Conservation (phyloP, 495 filamentous ascomycete species). For the Pyrenula massariospora region DNA sequence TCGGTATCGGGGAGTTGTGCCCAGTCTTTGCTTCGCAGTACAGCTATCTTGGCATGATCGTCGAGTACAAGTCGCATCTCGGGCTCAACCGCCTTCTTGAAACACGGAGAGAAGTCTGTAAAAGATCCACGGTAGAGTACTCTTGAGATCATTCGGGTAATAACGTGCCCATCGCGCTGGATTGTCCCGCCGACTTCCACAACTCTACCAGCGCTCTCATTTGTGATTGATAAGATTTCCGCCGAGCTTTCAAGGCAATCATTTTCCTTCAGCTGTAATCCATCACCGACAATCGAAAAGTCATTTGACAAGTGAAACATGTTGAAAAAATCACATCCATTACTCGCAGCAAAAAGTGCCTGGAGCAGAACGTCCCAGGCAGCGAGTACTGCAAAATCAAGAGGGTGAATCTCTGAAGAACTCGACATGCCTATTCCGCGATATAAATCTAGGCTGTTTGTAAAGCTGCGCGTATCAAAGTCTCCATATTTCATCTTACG, state of each 20-base stretch:
- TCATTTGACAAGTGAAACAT: conserved; percentile 6
- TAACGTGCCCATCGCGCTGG: conserved; percentile 1
- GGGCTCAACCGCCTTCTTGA: neutral
- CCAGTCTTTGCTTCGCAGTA: conserved; percentile 5
- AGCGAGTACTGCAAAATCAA: neutral
- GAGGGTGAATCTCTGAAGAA: neutral
- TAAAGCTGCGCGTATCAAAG: neutral
- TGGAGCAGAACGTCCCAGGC: neutral
- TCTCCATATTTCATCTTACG: neutral
- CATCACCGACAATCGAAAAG: conserved; percentile 1
- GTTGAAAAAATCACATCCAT: conserved; percentile 3
- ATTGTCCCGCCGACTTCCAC: conserved; percentile 5
- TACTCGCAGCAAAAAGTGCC: neutral
- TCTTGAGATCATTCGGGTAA: conserved; percentile 5
- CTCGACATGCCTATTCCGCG: neutral
- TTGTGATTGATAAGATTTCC: neutral
- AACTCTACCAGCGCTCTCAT: conserved; percentile 3
- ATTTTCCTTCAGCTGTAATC: conserved; percentile 1
- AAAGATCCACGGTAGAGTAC: conserved; percentile 6
- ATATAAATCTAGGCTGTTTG: neutral
- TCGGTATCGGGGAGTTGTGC: neutral
- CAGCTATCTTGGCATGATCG: neutral
- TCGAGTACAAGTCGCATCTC: neutral
- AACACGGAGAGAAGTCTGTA: conserved; percentile 5
- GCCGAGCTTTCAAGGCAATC: conserved; percentile 2